Conservation (phyloP, 306 rosid genomes). For the Erythrophleum fordii region DNA sequence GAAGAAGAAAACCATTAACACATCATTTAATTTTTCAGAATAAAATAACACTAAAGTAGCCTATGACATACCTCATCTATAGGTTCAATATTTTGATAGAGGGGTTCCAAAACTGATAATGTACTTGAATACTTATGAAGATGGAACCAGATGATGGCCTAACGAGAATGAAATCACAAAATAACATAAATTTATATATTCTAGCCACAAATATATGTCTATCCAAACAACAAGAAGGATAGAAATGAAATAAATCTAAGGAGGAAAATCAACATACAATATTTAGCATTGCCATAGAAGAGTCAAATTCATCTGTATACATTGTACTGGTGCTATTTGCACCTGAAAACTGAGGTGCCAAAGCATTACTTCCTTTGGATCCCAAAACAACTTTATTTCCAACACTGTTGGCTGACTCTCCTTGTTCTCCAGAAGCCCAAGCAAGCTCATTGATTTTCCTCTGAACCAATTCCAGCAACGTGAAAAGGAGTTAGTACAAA, state of each 20-base stretch:
- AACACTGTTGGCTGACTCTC: constrained; percentile 54
- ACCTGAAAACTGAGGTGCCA: constrained; percentile 55
- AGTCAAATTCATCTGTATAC: constrained; percentile 83
- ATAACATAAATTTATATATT: constrained; percentile 24
- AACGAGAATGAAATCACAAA: constrained; percentile 32
- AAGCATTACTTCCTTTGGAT: constrained; percentile 66
- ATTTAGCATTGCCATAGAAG: constrained; percentile 68
- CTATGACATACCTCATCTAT: constrained; percentile 75
- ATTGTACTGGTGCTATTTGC: constrained; percentile 48
- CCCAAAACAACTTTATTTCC: constrained; percentile 69
- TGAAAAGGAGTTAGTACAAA: constrained; percentile 39
- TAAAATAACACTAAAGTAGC: constrained; percentile 25
- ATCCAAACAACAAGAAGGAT: constrained; percentile 25
- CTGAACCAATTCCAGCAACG: constrained; percentile 54
- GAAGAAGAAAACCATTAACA: constrained; percentile 38
- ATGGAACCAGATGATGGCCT: constrained; percentile 97
- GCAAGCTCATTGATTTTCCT: constrained; percentile 73
- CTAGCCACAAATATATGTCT: neutral
- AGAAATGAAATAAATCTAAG: constrained; percentile 28
- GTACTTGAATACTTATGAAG: constrained; percentile 86
- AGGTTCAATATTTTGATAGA: constrained; percentile 94
- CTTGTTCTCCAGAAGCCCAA: constrained; percentile 71
- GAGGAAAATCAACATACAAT: constrained; percentile 52
- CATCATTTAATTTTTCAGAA: constrained; percentile 25
- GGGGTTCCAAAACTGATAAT: constrained; percentile 79